Base-by-base conservation (phyloP, 768 basidiomycete genomes). In the Boletus vermiculosoides region DNA sequence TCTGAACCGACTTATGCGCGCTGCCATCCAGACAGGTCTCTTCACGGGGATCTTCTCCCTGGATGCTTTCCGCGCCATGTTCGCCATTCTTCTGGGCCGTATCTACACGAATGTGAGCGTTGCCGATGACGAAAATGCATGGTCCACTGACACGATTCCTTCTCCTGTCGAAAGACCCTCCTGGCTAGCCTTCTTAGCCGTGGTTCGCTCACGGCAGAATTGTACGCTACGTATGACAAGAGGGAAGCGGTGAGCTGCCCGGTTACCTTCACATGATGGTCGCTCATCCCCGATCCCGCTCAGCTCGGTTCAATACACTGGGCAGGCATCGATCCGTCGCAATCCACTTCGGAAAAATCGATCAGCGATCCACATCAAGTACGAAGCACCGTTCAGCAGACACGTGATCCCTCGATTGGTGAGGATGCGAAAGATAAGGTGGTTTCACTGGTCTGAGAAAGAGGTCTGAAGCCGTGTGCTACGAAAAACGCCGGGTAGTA, bases 31-130 rank as follows among this genome's bases (percentile, higher is more conserved):
- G 30, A 48, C 58, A 0, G 55, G 55, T 11, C 28, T 59, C 33
- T 42, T 59, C 5, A 18, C 58, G 1, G 23, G 31, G 2, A 47
- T 52, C 16, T 59, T 59, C n/a, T n/a, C n/a, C n/a, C n/a, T n/a
- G n/a, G n/a, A n/a, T n/a, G n/a, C n/a, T n/a, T 45, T 74, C 2
- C 77, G 72, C 39, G 63, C 67, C 23, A 71, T 78, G 65, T 78
- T 80, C 45, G 67, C 71, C 4, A 65, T 77, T 11, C 73, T 77
- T 0, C 63, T 78, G 23, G 75, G 77, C 23, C 74, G 77, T 18
- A 77, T 81, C 54, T 67, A 75, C 56, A 79, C 78, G 5, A 81
- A 81, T 52, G 80, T 81, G 52, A 64, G 78, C 7, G 7, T n/a
- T 10, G 37, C n/a, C 18, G 8, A n/a, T 6, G 55, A n/a, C 11